A percentile compares a stretch with the other conserved stretches of the same genome.
phyloP scores from a whole-genome alignment of 208 protist genomes.

The Strigomonas culicis region DNA sequence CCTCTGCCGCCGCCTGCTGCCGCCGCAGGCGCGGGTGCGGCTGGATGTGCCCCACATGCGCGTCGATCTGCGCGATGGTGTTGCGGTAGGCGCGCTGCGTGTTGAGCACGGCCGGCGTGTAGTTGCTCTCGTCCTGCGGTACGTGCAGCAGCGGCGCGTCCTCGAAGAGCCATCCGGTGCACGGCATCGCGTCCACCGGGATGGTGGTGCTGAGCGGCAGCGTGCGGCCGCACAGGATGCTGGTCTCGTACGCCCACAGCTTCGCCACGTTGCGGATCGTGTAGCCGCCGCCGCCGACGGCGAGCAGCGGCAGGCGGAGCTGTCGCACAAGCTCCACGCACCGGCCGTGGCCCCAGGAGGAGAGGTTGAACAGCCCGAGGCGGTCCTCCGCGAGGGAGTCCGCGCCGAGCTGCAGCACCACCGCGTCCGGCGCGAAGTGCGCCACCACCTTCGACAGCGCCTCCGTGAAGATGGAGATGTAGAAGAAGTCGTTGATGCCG shows the following conservation, averaged over 20 bases:
- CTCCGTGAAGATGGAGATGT: slow-evolving; percentile 72
- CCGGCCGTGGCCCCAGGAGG: slow-evolving; percentile 92
- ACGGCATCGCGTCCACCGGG: slow-evolving; percentile 62
- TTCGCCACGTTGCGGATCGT: slow-evolving; percentile 98
- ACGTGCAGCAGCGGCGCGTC: slow-evolving; percentile 69
- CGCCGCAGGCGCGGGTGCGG: slow-evolving; percentile 22
- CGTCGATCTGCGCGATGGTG: slow-evolving; percentile 73
- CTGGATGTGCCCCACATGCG: slow-evolving; percentile 52
- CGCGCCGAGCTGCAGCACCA: slow-evolving; percentile 99
- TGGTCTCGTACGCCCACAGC: slow-evolving; percentile 96
- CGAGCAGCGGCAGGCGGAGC: slow-evolving; percentile 94
- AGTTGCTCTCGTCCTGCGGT: slow-evolving; percentile 67
- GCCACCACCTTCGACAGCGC: slow-evolving; percentile 54
- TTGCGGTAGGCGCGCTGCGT: slow-evolving; percentile 60
- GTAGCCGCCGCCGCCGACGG: slow-evolving; percentile 99
- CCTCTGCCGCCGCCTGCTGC: background rate
- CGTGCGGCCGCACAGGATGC: slow-evolving; percentile 69
- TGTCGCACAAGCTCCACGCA: slow-evolving; percentile 94
- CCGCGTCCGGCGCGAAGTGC: slow-evolving; percentile 84
- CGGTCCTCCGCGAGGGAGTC: slow-evolving; percentile 98
- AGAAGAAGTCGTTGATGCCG: slow-evolving; percentile 90
- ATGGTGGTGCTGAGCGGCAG: slow-evolving; percentile 63
- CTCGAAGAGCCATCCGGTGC: slow-evolving; percentile 83
- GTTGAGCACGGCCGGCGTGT: slow-evolving; percentile 53
- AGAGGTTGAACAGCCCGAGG: slow-evolving; percentile 93